These are phyloP conservation scores for Williopsis jadinii DNA, from an alignment of 1,139 yeast genomes.

Conservation along the genomic window DNA sequence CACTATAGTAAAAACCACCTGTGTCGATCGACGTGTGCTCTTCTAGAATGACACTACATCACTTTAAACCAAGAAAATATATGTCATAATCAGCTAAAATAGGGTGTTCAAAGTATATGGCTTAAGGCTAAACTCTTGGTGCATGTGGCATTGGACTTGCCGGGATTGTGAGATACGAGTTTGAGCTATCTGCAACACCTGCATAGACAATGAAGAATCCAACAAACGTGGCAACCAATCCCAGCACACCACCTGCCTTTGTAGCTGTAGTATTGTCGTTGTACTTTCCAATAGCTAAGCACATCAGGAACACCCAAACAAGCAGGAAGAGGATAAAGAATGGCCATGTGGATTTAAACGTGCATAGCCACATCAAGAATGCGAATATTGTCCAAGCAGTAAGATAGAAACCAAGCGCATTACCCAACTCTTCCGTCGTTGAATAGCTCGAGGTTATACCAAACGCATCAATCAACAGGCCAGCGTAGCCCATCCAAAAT, in stretches of 20 bases:
- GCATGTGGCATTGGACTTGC: constrained; percentile 50
- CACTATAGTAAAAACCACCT: too few species aligned
- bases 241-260: constrained; percentile 69
- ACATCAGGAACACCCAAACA: constrained; percentile 49
- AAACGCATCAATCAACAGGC: constrained; percentile 49
- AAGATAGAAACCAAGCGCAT: constrained; percentile 54
- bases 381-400: constrained; percentile 69
- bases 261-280: constrained; percentile 37
- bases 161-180: constrained; percentile 52
- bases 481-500: constrained; percentile 67
- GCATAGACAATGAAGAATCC: constrained; percentile 68
- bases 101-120: too few species aligned
- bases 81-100: too few species aligned
- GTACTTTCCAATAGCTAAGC: constrained; percentile 55
- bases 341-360: constrained; percentile 64
- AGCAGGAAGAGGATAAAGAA: constrained; percentile 46
- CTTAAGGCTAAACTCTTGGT: constrained; percentile 20
- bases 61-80: too few species aligned
- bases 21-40: too few species aligned
- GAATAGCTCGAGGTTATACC: constrained; percentile 47
- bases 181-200: constrained; percentile 56
- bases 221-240: constrained; percentile 49
- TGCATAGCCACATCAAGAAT: constrained; percentile 49
- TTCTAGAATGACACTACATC: too few species aligned
- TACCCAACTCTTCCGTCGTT: constrained; percentile 34